A percentile compares a stretch with the other conserved stretches of the same genome.
phyloP scores from a whole-genome alignment of 169 alveolate genomes.

The Cyclospora cayetanensis region DNA sequence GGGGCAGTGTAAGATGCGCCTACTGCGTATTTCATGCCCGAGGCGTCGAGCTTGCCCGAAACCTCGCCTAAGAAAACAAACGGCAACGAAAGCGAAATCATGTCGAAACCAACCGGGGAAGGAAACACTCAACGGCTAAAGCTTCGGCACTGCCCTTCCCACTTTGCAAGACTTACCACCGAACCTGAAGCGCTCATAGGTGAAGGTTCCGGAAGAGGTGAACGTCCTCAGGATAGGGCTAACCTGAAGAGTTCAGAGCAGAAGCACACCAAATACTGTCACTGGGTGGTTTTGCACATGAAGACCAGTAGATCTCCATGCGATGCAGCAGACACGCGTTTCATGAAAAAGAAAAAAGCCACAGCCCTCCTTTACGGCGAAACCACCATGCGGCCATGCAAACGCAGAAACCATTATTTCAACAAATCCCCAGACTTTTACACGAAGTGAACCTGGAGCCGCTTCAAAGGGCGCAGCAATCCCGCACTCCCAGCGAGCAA shows the following conservation, averaged over 20 bases:
- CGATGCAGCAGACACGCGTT: no score
- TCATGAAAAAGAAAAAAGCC: no score
- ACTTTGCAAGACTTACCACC: neutral
- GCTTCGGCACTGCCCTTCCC: neutral
- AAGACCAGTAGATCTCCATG: no score
- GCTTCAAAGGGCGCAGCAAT: no score
- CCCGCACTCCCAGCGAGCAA: no score
- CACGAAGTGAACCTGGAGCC: no score
- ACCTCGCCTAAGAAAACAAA: conserved; percentile 60
- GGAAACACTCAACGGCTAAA: neutral
- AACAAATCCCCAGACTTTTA: no score
- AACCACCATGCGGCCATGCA: no score
- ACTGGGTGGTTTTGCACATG: no score
- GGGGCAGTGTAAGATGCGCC: conserved; percentile 69
- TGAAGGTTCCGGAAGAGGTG: neutral
- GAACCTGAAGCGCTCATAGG: conserved; percentile 35
- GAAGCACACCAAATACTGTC: no score
- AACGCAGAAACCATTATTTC: no score
- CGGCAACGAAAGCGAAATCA: neutral
- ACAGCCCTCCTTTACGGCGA: no score
- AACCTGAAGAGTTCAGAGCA: neutral
- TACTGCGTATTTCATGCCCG: conserved; percentile 62
- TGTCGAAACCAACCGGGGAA: neutral
- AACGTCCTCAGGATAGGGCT: conserved; percentile 9
- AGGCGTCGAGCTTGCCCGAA: conserved; percentile 60